phyloP scores from a whole-genome alignment of 352 stramenopile genomes.

The Aphanomyces euteiches region DNA sequence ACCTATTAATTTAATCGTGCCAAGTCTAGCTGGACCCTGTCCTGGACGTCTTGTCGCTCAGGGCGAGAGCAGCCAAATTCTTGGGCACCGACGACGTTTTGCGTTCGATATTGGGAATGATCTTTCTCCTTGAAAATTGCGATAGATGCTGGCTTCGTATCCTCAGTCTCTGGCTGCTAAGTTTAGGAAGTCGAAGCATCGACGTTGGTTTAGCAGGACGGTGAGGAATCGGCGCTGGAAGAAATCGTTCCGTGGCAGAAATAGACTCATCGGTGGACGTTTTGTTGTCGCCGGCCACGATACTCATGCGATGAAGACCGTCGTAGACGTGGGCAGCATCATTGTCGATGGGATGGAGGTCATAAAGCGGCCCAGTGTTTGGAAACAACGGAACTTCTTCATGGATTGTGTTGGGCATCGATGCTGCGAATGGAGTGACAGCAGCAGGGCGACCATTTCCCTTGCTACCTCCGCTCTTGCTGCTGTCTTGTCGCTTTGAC shows the following conservation, averaged over 20 bases:
- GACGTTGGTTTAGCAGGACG: conserved; percentile 3
- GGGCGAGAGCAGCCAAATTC: not conserved
- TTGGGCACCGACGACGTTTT: not conserved
- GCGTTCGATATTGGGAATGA: too few relatives aligned
- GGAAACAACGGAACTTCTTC: not conserved
- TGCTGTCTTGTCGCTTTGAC: not conserved
- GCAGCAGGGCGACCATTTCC: not conserved
- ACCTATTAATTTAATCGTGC: conserved; percentile 17
- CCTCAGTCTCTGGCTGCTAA: not conserved
- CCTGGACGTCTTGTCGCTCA: not conserved
- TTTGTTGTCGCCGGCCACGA: not conserved
- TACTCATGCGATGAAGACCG: conserved; percentile 13
- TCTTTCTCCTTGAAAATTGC: not conserved
- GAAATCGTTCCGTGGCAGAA: too few relatives aligned
- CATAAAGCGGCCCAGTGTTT: conserved; percentile 17
- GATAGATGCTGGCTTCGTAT: not conserved
- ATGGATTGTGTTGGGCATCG: not conserved
- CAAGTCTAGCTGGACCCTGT: not conserved
- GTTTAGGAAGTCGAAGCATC: not conserved
- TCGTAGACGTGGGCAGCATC: not conserved
- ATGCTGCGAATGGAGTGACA: not conserved
- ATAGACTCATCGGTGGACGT: too few relatives aligned
- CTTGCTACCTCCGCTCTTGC: not conserved
- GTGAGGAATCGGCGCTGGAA: not conserved
- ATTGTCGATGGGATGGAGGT: conserved; percentile 6